Conservation (phyloP, 1,284 basidiomycete genomes). For the Gomphus sp. region DNA sequence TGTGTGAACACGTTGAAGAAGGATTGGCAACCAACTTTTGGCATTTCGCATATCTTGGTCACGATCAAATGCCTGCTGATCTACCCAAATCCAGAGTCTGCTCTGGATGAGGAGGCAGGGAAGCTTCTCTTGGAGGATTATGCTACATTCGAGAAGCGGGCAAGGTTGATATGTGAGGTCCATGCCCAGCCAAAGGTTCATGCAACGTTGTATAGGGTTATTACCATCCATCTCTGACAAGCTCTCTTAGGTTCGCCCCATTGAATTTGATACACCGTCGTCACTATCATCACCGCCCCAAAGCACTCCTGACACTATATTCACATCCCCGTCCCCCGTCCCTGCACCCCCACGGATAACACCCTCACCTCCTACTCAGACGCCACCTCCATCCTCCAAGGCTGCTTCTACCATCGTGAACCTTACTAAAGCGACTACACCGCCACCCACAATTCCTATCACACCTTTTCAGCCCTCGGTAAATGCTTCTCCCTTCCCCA, state of each 20-base stretch:
- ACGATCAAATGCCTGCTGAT: conserved; percentile 93
- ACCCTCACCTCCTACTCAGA: not conserved
- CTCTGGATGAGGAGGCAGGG: conserved; percentile 90
- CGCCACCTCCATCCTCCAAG: not conserved
- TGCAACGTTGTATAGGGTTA: not conserved
- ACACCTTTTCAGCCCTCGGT: conserved; percentile 10
- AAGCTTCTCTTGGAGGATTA: conserved; percentile 87
- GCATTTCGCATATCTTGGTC: conserved; percentile 83
- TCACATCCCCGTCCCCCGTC: conserved; percentile 12
- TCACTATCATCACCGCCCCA: conserved; percentile 14
- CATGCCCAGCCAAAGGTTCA: conserved; percentile 62
- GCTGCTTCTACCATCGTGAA: conserved; percentile 16
- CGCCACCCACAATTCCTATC: conserved; percentile 16
- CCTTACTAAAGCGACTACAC: conserved; percentile 21
- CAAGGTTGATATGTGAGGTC: conserved; percentile 75
- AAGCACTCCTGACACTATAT: conserved; percentile 13
- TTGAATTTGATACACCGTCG: conserved; percentile 53
- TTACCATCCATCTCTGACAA: not conserved
- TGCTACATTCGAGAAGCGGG: conserved; percentile 74
- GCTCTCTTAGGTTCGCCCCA: conserved; percentile 40
- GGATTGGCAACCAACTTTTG: conserved; percentile 90
- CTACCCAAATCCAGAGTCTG: conserved; percentile 93
- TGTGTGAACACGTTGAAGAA: conserved; percentile 97
- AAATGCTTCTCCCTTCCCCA: conserved; percentile 2
- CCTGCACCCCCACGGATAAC: not conserved